Conservation (phyloP, 1,139 yeast species). For the Petasospora fabianii region DNA sequence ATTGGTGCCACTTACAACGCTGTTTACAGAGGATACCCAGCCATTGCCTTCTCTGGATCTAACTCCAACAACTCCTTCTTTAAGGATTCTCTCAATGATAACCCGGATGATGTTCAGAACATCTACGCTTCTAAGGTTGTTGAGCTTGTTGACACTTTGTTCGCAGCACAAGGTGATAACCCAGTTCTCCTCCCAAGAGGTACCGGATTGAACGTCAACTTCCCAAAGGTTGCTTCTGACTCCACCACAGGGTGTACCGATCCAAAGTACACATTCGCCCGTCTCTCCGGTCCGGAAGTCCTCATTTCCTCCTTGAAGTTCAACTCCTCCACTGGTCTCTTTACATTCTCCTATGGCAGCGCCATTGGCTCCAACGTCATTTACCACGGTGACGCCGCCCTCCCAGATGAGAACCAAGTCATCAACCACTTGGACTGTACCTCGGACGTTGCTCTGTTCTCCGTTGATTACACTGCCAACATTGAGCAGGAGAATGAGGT, state of each 20-base stretch:
- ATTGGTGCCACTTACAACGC: slow-evolving; percentile 41
- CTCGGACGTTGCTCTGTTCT: slow-evolving; percentile 21
- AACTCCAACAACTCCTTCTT: slow-evolving; percentile 40
- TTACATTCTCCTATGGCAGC: slow-evolving; percentile 6
- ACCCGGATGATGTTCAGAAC: slow-evolving; percentile 35
- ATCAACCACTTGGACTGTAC: slow-evolving; percentile 14
- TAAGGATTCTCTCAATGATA: slow-evolving; percentile 39
- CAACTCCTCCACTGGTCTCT: slow-evolving; percentile 20
- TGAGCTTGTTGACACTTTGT: slow-evolving; percentile 38
- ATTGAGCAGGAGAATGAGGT: slow-evolving; percentile 15
- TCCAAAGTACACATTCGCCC: slow-evolving; percentile 39
- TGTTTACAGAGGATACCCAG: slow-evolving; percentile 42
- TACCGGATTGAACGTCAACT: slow-evolving; percentile 45
- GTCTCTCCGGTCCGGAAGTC: slow-evolving; percentile 39
- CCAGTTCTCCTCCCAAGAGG: slow-evolving; percentile 39
- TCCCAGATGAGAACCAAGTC: slow-evolving; percentile 22
- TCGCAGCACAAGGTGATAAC: slow-evolving; percentile 32
- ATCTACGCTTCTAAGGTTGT: slow-evolving; percentile 40
- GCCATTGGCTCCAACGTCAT: slow-evolving; percentile 16
- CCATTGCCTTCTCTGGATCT: slow-evolving; percentile 39
- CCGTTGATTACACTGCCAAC: slow-evolving; percentile 26
- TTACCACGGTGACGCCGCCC: slow-evolving; percentile 21
- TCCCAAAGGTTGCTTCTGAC: slow-evolving; percentile 41
- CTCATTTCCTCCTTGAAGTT: slow-evolving; percentile 12
- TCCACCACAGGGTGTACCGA: slow-evolving; percentile 35